A percentile compares a stretch with the other conserved stretches of the same genome.
Conservation (phyloP, 495 filamentous ascomycete genomes). For the Peziza echinospora region DNA sequence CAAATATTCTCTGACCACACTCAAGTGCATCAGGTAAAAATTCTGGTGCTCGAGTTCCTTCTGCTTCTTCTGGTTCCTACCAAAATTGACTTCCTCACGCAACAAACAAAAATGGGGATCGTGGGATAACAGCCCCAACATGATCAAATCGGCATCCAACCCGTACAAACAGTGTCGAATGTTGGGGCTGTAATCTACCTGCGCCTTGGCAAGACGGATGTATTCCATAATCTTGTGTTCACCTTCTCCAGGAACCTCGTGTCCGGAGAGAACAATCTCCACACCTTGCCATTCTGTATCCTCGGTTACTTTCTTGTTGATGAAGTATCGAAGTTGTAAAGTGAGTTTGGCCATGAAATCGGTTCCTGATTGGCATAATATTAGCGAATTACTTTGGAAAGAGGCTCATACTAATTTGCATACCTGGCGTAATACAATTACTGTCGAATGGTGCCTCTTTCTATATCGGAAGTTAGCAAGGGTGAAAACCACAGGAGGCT, state of each 20-base stretch:
- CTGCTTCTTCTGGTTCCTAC: constrained; percentile 64
- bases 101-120: constrained; percentile 96
- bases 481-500: not conserved
- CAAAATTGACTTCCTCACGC: constrained; percentile 95
- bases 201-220: constrained; percentile 86
- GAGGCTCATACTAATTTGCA: not conserved
- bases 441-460: constrained; percentile 94
- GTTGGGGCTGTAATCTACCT: constrained; percentile 85
- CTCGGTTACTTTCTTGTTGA: constrained; percentile 95
- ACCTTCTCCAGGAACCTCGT: constrained; percentile 97
- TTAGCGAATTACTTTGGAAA: not conserved
- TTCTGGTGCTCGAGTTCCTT: constrained; percentile 98
- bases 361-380: constrained; percentile 27
- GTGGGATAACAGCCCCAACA: constrained; percentile 90
- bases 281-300: constrained; percentile 93
- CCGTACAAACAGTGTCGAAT: constrained; percentile 94
- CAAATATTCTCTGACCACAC: constrained; percentile 90
- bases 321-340: constrained; percentile 86
- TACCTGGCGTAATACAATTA: constrained; percentile 92
- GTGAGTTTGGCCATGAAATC: constrained; percentile 96
- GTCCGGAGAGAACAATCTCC: constrained; percentile 87
- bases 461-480: not conserved
- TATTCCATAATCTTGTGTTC: constrained; percentile 99
- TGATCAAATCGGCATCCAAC: constrained; percentile 93
- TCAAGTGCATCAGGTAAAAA: constrained; percentile 93